These are phyloP conservation scores for Metschnikowia orientalis DNA, from an alignment of 805 yeast species.

Conservation along the genomic window DNA sequence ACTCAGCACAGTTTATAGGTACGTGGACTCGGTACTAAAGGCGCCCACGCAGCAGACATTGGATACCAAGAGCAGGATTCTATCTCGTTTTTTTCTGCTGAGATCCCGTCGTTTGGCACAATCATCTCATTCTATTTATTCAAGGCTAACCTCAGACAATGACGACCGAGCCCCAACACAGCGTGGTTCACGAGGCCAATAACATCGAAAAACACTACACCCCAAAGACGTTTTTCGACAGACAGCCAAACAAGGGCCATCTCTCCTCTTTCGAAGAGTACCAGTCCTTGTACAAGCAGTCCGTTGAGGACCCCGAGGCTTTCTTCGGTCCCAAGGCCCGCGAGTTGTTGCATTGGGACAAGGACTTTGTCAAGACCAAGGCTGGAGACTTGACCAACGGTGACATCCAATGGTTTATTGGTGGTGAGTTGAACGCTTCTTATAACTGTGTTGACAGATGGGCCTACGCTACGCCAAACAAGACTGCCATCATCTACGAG, in stretches of 20 bases:
- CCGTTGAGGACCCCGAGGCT: constrained; percentile 49
- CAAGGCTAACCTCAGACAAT: constrained; percentile 17
- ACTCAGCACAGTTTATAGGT: constrained; percentile 3
- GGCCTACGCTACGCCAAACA: constrained; percentile 66
- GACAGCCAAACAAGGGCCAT: constrained; percentile 60
- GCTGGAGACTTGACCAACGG: constrained; percentile 47
- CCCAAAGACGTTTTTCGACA: constrained; percentile 50
- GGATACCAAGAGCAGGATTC: too few species aligned
- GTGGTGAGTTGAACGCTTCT: constrained; percentile 75
- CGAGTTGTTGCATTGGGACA: constrained; percentile 49
- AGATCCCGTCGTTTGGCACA: neutral
- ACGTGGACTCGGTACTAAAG: constrained; percentile 1
- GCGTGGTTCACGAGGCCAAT: constrained; percentile 62
- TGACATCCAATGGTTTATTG: constrained; percentile 65
- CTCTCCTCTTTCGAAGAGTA: constrained; percentile 64
- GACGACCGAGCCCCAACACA: constrained; percentile 31
- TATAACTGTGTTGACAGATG: constrained; percentile 82
- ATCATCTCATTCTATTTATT: neutral
- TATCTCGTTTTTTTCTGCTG: neutral
- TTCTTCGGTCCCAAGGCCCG: constrained; percentile 55
- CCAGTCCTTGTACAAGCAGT: constrained; percentile 49
- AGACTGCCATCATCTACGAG: constrained; percentile 73
- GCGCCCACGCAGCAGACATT: neutral
- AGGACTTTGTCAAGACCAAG: constrained; percentile 44
- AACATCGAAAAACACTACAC: constrained; percentile 45